phyloP scores from a whole-genome alignment of 768 basidiomycete genomes.

The Phlebiopsis gigantea region DNA sequence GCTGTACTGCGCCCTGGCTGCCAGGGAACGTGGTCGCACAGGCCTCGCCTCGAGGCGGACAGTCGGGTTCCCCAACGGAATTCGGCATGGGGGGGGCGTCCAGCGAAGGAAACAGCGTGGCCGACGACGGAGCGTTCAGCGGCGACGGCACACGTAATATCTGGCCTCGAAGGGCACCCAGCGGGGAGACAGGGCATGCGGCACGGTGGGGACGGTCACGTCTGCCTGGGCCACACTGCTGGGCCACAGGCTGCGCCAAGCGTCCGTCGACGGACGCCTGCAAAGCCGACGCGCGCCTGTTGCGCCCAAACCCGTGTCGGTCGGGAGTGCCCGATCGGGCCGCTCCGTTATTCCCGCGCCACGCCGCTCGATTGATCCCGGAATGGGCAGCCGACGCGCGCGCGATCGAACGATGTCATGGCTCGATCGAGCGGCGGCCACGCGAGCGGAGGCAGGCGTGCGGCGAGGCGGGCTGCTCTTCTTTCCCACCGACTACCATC shows the following conservation, averaged over 20 bases:
- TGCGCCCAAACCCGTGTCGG: background rate
- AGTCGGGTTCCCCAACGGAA: background rate
- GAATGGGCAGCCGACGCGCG: background rate
- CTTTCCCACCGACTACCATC: background rate
- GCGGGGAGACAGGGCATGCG: too few relatives aligned
- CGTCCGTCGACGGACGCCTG: background rate
- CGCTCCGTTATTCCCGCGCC: background rate
- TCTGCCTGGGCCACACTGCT: too few relatives aligned
- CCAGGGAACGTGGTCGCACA: background rate
- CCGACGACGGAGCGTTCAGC: too few relatives aligned
- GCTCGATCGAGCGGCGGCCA: background rate
- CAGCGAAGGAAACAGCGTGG: background rate
- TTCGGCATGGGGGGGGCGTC: background rate
- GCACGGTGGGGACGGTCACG: too few relatives aligned
- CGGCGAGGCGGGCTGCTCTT: background rate
- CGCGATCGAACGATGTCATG: slow-evolving; percentile 3
- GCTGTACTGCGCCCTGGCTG: background rate
- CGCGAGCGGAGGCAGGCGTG: background rate
- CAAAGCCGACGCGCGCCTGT: background rate
- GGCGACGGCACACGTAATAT: too few relatives aligned
- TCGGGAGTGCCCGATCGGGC: background rate
- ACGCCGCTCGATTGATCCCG: slow-evolving; percentile 3
- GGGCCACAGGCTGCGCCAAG: too few relatives aligned
- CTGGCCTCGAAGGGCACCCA: too few relatives aligned
- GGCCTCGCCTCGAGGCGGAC: background rate